Base-by-base conservation (phyloP, 1,284 basidiomycete genomes). In the Pseudozyma tsukubaensis region DNA sequence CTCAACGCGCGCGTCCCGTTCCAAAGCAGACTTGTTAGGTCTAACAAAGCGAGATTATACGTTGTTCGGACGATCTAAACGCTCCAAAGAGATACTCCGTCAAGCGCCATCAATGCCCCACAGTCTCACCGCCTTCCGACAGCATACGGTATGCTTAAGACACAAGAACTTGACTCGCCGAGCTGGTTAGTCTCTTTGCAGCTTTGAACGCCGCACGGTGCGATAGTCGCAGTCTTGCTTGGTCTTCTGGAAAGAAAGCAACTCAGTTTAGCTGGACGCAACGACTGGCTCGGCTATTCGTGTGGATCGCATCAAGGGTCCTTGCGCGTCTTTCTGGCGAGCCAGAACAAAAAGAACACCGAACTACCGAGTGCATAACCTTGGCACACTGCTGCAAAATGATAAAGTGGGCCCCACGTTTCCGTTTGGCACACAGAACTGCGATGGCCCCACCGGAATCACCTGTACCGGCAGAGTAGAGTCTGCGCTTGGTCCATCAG, bases 51-150 rank as follows among this genome's bases (percentile, higher is more conserved):
- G 45, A 48, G 24, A 21, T 10, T 8, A 14, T 18, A 10, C 18
- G 4, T 32, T 24, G 18, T 29, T 40, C 43, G 43, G 34, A 29
- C 44, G 19, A 55, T 47, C 53, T 49, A 12, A n/a, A 14, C 37
- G 40, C 32, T 14, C 24, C 40, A 4, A 37, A 24, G 35, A 55
- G 40, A 55, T 61, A 34, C 52, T 49, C 52, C 59, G 59, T 50
- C 51, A 50, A 50, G 47, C 59, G 52, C 51, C 19, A 12, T 42
- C 18, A 10, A 19, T n/a, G 21, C 13, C 10, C 9, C 39, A 32
- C 43, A 42, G 29, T 60, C 51, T 60, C 51, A 51, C 59, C 59
- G 59, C n/a, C 37, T 49, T 45, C 51, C 51, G 32, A 45, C 39
- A 14, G 5, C 10, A 48, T 34, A 16, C 13, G 24, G 24, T 29